A percentile compares a stretch with the other conserved stretches of the same genome.
Conservation (phyloP, 2,329 filamentous ascomycete species). For the Thelonectria olida region DNA sequence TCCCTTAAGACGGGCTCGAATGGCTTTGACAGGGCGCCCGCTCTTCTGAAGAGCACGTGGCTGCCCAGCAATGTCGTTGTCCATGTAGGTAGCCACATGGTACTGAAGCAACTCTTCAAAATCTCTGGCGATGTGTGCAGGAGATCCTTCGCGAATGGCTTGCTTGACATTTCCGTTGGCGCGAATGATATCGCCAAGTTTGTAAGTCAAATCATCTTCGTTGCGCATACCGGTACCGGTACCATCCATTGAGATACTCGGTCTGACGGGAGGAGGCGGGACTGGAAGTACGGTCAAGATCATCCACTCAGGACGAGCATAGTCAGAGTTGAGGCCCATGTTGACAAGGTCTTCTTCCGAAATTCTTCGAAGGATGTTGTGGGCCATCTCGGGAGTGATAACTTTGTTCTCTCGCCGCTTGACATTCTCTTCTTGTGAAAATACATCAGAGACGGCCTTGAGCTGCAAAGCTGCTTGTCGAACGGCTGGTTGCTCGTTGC, state of each 20-base stretch:
- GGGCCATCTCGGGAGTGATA: slow-evolving; percentile 85
- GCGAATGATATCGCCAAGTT: slow-evolving; percentile 96
- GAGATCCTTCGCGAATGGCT: slow-evolving; percentile 89
- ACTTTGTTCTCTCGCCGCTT: slow-evolving; percentile 80
- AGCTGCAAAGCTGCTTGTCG: slow-evolving; percentile 88
- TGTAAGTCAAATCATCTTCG: slow-evolving; percentile 99
- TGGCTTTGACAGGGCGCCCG: slow-evolving; percentile 94
- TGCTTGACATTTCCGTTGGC: slow-evolving; percentile 95
- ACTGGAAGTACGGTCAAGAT: slow-evolving; percentile 94
- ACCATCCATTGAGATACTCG: slow-evolving; percentile 96
- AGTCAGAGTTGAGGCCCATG: slow-evolving; percentile 93
- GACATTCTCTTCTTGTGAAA: slow-evolving; percentile 70
- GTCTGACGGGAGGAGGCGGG: slow-evolving; percentile 92
- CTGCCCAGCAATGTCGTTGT: slow-evolving; percentile 97
- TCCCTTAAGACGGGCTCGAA: slow-evolving; percentile 96
- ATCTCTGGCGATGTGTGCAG: slow-evolving; percentile 88
- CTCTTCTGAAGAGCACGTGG: slow-evolving; percentile 97
- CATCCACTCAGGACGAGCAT: slow-evolving; percentile 98
- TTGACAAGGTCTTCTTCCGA: slow-evolving; percentile 81
- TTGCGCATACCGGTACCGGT: slow-evolving; percentile 91
- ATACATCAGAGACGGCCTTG: slow-evolving; percentile 75
- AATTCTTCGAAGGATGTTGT: slow-evolving; percentile 88
- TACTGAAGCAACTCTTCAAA: slow-evolving; percentile 95
- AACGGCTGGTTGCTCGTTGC: slow-evolving; percentile 88
- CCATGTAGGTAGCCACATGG: slow-evolving; percentile 99